A percentile compares a stretch with the other conserved stretches of the same genome.
Conservation (phyloP, 192 early-diverging fungal species). For the Radiomyces spectabilis region DNA sequence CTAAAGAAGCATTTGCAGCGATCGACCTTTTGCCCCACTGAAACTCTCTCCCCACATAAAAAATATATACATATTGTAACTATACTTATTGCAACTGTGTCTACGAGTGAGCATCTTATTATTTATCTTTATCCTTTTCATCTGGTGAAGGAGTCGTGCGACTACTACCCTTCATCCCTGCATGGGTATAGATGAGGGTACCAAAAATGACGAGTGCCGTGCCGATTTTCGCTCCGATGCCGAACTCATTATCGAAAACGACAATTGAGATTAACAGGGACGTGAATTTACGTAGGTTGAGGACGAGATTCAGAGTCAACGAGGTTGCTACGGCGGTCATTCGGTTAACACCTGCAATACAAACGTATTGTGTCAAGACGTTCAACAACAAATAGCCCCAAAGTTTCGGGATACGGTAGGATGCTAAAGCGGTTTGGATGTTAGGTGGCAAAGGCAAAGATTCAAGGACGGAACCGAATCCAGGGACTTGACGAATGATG, state of each 20-base stretch:
- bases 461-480: constrained; percentile 18
- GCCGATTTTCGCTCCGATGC: constrained; percentile 54
- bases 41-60: too few relatives aligned
- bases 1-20: too few relatives aligned
- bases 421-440: constrained; percentile 22
- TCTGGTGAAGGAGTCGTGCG: too few relatives aligned
- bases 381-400: constrained; percentile 72
- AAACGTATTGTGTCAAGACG: constrained; percentile 77
- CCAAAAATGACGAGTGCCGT: constrained; percentile 73
- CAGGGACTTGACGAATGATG: constrained; percentile 13
- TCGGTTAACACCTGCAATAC: constrained; percentile 80
- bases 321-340: constrained; percentile 72
- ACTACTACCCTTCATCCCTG: constrained; percentile 1
- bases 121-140: too few relatives aligned
- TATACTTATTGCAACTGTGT: too few relatives aligned
- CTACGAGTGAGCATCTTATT: too few relatives aligned
- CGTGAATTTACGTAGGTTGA: constrained; percentile 81
- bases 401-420: constrained; percentile 45
- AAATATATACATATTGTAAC: too few relatives aligned
- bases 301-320: constrained; percentile 78
- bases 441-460: constrained; percentile 1
- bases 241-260: constrained; percentile 74
- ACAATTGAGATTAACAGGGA: constrained; percentile 72
- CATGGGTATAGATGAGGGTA: constrained; percentile 58
- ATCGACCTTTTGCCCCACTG: too few relatives aligned